These are phyloP conservation scores for Macrophomina tecta DNA, from an alignment of 2,329 filamentous ascomycete species.

Conservation along the genomic window DNA sequence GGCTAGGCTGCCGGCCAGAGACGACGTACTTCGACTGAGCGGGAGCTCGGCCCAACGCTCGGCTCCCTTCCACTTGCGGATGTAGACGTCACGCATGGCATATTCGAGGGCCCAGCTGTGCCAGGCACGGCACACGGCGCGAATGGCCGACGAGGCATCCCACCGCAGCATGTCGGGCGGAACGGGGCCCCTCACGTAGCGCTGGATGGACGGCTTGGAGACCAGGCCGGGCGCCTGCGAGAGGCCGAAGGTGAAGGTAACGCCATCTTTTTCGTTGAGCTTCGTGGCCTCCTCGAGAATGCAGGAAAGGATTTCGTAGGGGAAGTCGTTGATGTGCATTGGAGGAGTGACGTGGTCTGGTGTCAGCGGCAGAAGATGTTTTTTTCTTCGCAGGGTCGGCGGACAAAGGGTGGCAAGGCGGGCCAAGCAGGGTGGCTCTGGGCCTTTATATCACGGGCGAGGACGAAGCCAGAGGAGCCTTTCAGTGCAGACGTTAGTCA, in stretches of 20 bases:
- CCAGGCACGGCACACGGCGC: constrained; percentile 58
- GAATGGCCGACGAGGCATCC: constrained; percentile 56
- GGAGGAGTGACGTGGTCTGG: constrained; percentile 31
- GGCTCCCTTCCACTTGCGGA: constrained; percentile 59
- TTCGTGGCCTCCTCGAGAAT: constrained; percentile 58
- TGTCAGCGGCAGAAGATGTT: background rate
- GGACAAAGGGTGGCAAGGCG: constrained; percentile 26
- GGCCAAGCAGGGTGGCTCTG: constrained; percentile 11
- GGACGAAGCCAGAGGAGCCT: constrained; percentile 18
- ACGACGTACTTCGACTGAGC: constrained; percentile 41
- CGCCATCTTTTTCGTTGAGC: constrained; percentile 54
- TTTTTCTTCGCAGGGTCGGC: background rate
- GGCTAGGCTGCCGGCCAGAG: background rate
- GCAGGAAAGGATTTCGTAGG: constrained; percentile 58
- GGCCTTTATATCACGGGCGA: constrained; percentile 26
- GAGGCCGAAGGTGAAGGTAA: constrained; percentile 60
- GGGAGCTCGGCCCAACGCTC: constrained; percentile 60
- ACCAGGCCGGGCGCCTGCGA: constrained; percentile 56
- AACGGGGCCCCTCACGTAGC: constrained; percentile 59
- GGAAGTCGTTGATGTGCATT: constrained; percentile 58
- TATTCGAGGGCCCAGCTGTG: constrained; percentile 61
- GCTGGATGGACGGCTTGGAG: constrained; percentile 52
- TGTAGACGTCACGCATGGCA: constrained; percentile 58
- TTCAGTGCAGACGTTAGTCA: constrained; percentile 19
- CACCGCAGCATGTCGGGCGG: constrained; percentile 59